A percentile compares a stretch with the other conserved stretches of the same genome.
Evolutionary conservation across 2,329 filamentous ascomycete genomes (phyloP).

Genomic region (Ophiocordyceps camponoti-rufipedis): DNA sequence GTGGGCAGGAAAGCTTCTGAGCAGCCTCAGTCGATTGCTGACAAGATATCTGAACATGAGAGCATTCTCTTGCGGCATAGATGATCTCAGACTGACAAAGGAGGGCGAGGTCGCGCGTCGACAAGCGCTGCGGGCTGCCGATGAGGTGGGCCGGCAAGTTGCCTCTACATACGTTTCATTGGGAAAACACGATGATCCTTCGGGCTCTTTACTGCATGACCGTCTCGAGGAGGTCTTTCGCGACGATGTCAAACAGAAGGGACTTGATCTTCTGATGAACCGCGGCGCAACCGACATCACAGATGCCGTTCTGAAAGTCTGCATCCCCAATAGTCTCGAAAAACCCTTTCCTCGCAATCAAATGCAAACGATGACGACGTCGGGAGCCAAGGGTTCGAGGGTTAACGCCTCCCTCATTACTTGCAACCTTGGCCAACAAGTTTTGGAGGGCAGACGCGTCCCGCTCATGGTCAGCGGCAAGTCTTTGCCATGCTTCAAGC

Average conservation of each 20-base stretch:
- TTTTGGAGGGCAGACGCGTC: constrained; percentile 84
- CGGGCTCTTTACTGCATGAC: constrained; percentile 52
- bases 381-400: constrained; percentile 78
- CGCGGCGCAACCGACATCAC: constrained; percentile 51
- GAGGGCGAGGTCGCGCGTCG: constrained; percentile 57
- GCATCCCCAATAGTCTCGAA: constrained; percentile 64
- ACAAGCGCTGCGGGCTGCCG: constrained; percentile 48
- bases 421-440: constrained; percentile 91
- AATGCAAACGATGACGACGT: constrained; percentile 98
- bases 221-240: constrained; percentile 79
- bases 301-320: constrained; percentile 56
- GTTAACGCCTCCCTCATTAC: constrained; percentile 98
- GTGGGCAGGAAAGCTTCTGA: constrained; percentile 71
- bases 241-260: constrained; percentile 79
- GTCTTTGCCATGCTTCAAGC: constrained; percentile 81
- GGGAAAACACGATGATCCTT: constrained; percentile 41
- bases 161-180: constrained; percentile 81
- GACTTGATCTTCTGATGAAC: constrained; percentile 79
- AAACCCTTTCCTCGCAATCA: constrained; percentile 94
- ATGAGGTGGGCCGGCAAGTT: constrained; percentile 55
- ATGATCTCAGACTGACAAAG: constrained; percentile 74
- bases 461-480: constrained; percentile 97
- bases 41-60: constrained; percentile 85
- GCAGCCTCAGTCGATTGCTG: constrained; percentile 72
- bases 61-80: constrained; percentile 93